phyloP scores from a whole-genome alignment of 352 stramenopile species.

The Phytophthora europaea region DNA sequence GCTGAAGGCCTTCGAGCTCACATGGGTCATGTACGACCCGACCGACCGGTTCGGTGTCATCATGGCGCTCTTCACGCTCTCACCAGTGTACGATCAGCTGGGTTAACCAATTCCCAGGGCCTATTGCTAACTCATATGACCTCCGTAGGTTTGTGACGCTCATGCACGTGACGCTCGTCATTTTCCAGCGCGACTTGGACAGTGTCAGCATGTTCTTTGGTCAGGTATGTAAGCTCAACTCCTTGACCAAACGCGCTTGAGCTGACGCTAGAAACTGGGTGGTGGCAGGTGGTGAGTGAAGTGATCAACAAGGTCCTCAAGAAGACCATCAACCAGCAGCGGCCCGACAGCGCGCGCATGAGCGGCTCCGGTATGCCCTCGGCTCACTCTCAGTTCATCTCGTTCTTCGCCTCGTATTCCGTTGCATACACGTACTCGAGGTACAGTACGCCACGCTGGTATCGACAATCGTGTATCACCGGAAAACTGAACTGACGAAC shows the following conservation, averaged over 20 bases:
- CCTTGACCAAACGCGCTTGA: neutral
- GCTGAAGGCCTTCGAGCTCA: slow-evolving; percentile 74
- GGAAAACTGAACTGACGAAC: slow-evolving; percentile 12
- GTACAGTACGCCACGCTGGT: slow-evolving; percentile 28
- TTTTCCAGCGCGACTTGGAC: slow-evolving; percentile 86
- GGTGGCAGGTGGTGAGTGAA: slow-evolving; percentile 66
- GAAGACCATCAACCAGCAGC: slow-evolving; percentile 72
- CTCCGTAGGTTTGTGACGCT: slow-evolving; percentile 81
- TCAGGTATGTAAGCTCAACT: slow-evolving; percentile 49
- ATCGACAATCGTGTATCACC: slow-evolving; percentile 1
- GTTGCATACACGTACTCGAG: slow-evolving; percentile 72
- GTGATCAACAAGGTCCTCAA: slow-evolving; percentile 86
- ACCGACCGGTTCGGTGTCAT: slow-evolving; percentile 74
- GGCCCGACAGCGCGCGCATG: slow-evolving; percentile 66
- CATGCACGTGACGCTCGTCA: slow-evolving; percentile 83
- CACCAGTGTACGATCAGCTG: slow-evolving; percentile 63
- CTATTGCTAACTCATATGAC: neutral
- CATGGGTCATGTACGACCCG: slow-evolving; percentile 83
- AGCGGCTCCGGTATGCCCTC: slow-evolving; percentile 80
- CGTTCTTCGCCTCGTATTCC: slow-evolving; percentile 80
- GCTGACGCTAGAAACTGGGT: neutral
- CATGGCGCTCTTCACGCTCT: slow-evolving; percentile 81
- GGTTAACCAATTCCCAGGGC: neutral
- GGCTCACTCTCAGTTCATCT: slow-evolving; percentile 81
- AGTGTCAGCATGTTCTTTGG: slow-evolving; percentile 72